Evolutionary conservation across 2,329 filamentous ascomycete species (phyloP), one percentile per base, ranked within the genome.

Genomic region (Sarocladium brachiariae): DNA sequence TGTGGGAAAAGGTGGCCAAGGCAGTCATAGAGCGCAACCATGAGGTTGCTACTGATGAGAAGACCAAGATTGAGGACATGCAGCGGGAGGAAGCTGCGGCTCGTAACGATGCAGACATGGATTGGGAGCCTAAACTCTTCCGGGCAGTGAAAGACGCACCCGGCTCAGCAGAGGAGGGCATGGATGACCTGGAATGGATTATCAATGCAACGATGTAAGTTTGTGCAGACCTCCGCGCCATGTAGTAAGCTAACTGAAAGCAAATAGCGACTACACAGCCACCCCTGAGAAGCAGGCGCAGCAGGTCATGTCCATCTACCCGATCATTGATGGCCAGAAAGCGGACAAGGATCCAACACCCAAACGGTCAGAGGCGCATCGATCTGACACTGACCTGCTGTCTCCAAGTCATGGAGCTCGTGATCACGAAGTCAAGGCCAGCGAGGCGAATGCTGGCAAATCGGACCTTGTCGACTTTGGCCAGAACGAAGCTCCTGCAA

Each of bases 141-240:
- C 80, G 90, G 53, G 71, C 72, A 45, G 86, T 95, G 10, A 77
- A 80, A 39, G 83, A 83, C 21, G 87, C 84, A 1, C 81, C 83
- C 2, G 85, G 84, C 27, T 84, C 83, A 1, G 64, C 77, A 3
- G 87, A 93, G 55, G 84, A 92, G 63, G 88, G 87, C 24, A 87
- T 95, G 65, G 89, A 95, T 63, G 89, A 88, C 57, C 72, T 99
- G 25, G 93, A 97, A 68, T 99, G 89, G 89, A 91, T 97, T 61
- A 87, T 99, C 61, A 86, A 92, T 65, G 86, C 91, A 2, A 76
- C 84, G 51, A 80, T 99, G 90, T 95, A 69, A 63, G 75, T 66
- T 34, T 14, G 11, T 7, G 3, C 7, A 34, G 11, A 25, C 5
- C 30, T 30, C 9, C 35, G 18, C 56, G 62, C 19, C n/a, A n/a